Evolutionary conservation across 2,329 filamentous ascomycete genomes (phyloP).

Genomic region (Emergomyces africanus): DNA sequence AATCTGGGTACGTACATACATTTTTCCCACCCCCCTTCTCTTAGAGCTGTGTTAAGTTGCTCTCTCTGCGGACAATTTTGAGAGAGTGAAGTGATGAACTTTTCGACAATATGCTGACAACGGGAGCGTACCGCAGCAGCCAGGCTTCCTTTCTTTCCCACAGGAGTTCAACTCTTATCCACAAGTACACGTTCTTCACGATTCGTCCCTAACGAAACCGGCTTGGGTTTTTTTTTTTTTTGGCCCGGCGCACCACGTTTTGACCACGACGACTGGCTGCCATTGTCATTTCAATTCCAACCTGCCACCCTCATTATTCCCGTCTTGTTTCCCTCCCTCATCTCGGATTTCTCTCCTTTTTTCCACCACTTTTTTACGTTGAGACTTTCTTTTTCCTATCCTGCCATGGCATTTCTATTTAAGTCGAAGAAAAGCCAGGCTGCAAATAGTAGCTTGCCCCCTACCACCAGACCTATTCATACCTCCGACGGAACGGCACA

Average conservation of each 20-base stretch:
- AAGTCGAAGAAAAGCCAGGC: slow-evolving; percentile 68
- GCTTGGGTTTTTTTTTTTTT: neutral
- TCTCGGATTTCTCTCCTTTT: neutral
- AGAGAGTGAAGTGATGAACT: neutral
- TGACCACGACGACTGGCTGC: neutral
- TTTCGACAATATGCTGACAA: neutral
- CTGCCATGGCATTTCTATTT: slow-evolving; percentile 63
- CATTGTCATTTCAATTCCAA: neutral
- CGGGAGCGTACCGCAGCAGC: neutral
- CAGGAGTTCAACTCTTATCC: neutral
- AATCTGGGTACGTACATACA: neutral
- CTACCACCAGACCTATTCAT: slow-evolving; percentile 43
- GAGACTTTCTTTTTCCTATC: neutral
- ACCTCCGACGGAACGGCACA: slow-evolving; percentile 41
- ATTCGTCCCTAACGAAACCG: neutral
- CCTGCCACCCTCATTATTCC: neutral
- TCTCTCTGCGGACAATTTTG: neutral
- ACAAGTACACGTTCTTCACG: neutral
- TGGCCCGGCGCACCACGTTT: slow-evolving; percentile 1
- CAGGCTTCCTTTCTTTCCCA: neutral
- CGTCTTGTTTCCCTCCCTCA: neutral
- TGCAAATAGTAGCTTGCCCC: slow-evolving; percentile 31
- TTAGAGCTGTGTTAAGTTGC: neutral
- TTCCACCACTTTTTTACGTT: neutral
- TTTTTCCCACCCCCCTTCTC: neutral